Percentiles rank a stretch among this genome's conserved stretches.
Conservation (phyloP, 108 stramenopile genomes). For the Pinguiococcus pyrenoidosus region DNA sequence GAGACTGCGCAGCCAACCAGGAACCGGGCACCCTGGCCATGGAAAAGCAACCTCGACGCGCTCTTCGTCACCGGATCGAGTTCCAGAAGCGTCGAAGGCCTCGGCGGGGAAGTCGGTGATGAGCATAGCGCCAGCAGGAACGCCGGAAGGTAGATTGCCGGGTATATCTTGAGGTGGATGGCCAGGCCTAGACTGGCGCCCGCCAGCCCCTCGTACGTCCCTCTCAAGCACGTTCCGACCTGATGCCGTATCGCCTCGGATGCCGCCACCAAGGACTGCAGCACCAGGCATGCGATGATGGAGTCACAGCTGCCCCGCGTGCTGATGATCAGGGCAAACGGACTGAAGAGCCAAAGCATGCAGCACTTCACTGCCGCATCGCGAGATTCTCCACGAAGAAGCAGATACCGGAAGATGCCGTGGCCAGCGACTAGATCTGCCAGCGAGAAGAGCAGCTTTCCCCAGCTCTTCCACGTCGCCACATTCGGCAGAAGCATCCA, state of each 20-base stretch:
- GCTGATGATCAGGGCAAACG: slow-evolving; percentile 7
- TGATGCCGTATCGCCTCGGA: slow-evolving; percentile 1
- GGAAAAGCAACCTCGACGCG: not conserved
- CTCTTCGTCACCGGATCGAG: not conserved
- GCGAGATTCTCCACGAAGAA: slow-evolving; percentile 1
- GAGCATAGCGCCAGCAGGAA: slow-evolving; percentile 8
- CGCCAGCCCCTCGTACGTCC: too few relatives aligned
- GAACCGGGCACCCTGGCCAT: slow-evolving; percentile 33
- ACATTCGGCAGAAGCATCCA: slow-evolving; percentile 44
- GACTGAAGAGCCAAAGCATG: slow-evolving; percentile 34
- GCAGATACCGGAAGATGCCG: not conserved
- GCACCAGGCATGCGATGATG: slow-evolving; percentile 5
- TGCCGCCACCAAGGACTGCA: slow-evolving; percentile 1
- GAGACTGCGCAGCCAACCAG: slow-evolving; percentile 42
- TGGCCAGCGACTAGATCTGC: slow-evolving; percentile 16
- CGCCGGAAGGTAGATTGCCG: slow-evolving; percentile 38
- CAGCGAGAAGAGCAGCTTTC: slow-evolving; percentile 27
- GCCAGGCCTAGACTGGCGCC: slow-evolving; percentile 20
- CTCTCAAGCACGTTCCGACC: too few relatives aligned
- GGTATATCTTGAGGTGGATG: slow-evolving; percentile 42
- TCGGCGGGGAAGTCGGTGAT: not conserved
- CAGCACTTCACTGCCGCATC: slow-evolving; percentile 38
- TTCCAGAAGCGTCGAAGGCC: not conserved
- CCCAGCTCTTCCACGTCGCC: slow-evolving; percentile 9
- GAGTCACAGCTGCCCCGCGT: slow-evolving; percentile 22